These are phyloP conservation scores for Sclerotinia nivalis DNA, from an alignment of 2,329 filamentous ascomycete species.

Conservation along the genomic window DNA sequence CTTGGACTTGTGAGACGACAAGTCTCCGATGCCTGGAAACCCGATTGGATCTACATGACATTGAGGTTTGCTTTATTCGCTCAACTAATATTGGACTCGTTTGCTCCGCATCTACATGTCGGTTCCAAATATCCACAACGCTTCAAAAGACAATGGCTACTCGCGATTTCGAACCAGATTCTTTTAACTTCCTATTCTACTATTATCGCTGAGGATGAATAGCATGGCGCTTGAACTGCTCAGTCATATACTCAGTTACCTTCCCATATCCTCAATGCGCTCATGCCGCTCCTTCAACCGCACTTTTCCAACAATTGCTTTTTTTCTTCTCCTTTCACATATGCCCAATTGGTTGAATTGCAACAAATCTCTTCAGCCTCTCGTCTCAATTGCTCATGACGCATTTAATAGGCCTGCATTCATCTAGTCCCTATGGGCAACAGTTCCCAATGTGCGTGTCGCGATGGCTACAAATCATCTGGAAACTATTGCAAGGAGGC, in stretches of 20 bases:
- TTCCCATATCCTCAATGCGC: constrained; percentile 28
- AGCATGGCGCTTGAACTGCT: constrained; percentile 31
- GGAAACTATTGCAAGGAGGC: constrained; percentile 25
- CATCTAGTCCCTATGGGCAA: constrained; percentile 24
- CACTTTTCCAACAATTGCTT: constrained; percentile 26
- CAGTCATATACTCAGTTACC: constrained; percentile 26
- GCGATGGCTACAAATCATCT: constrained; percentile 29
- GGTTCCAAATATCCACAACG: neutral
- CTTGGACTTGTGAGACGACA: neutral
- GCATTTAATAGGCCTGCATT: neutral
- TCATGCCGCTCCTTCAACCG: constrained; percentile 28
- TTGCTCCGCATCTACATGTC: neutral
- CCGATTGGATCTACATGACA: neutral
- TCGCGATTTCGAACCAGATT: neutral
- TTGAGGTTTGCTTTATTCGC: neutral
- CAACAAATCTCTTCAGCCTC: constrained; percentile 11
- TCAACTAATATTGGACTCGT: neutral
- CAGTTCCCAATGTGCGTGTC: constrained; percentile 23
- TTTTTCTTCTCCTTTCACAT: constrained; percentile 28
- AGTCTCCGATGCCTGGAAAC: neutral
- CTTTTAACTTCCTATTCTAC: neutral
- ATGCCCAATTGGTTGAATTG: constrained; percentile 30
- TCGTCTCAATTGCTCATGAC: constrained; percentile 1
- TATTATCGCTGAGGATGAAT: constrained; percentile 22
- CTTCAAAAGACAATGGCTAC: neutral